Evolutionary conservation across 2,329 filamentous ascomycete species (phyloP).

Genomic region (Escovopsis sp.): DNA sequence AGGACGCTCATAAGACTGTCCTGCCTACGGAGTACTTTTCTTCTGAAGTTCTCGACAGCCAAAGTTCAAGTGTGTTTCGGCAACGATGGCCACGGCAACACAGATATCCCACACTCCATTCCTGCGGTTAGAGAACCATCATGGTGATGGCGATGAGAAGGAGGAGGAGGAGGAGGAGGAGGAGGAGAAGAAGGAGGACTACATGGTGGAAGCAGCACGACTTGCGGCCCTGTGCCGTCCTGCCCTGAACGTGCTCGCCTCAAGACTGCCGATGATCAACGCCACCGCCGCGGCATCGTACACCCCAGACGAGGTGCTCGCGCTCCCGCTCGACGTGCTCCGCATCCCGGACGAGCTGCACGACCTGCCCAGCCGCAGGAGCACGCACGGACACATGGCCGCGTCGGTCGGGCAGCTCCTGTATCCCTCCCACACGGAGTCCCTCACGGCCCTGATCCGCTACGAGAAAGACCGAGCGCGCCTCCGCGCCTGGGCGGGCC

Average conservation of each 20-base stretch:
- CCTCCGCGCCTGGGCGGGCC: slow-evolving; percentile 20
- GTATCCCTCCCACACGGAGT: slow-evolving; percentile 20
- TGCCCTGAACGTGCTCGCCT: slow-evolving; percentile 15
- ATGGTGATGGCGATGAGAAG: background rate
- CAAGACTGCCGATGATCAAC: slow-evolving; percentile 14
- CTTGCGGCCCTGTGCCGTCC: slow-evolving; percentile 16
- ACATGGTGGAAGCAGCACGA: slow-evolving; percentile 11
- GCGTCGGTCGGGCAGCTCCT: slow-evolving; percentile 17
- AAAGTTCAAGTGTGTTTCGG: too few species aligned
- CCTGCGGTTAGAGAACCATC: background rate
- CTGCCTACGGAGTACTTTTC: too few species aligned
- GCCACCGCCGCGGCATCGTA: slow-evolving; percentile 16
- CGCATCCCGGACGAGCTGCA: slow-evolving; percentile 18
- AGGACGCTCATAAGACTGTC: too few species aligned
- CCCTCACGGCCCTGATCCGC: slow-evolving; percentile 22
- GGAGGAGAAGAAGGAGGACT: background rate
- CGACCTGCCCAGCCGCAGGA: slow-evolving; percentile 21
- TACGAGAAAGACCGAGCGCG: slow-evolving; percentile 23
- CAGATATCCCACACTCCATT: too few species aligned
- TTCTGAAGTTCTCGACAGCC: too few species aligned
- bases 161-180: too few species aligned
- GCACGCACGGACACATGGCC: slow-evolving; percentile 17
- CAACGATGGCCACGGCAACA: too few species aligned
- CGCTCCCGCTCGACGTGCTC: slow-evolving; percentile 16
- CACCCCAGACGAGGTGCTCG: slow-evolving; percentile 21